Base-by-base conservation (phyloP, 345 rosid species). In the Streptanthus diversifolius region DNA sequence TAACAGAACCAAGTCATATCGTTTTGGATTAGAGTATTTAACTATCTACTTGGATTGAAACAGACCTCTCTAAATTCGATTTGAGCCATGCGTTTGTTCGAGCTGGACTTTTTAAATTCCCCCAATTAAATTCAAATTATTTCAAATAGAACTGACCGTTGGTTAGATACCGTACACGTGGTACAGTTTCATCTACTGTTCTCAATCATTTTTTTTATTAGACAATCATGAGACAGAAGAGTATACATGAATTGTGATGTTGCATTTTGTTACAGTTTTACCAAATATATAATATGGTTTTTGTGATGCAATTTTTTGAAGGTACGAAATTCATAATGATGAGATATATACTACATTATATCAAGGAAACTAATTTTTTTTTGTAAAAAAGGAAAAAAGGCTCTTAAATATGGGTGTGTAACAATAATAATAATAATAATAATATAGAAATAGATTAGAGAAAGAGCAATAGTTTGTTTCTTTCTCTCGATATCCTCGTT, bases 121-220 rank as follows among this genome's bases (percentile, higher is more conserved):
- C 24, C 29, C 4, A 8, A 43, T 14, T 13, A 19, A 37, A 18
- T 39, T 72, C 33, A 12, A 72, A 72, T 14, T 0, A 2, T 5
- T 63, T 72, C 56, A 15, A 53, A 9, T 2, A 27, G 4, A 19
- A 39, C 22, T 51, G 76, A 63, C 70, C 56, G 37, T 54, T 63
- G n/a, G 37, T 55, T 24, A 18, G 7, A 17, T 25, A 65, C 49
- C 66, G 77, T 65, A 65, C 71, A 73, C 71, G 77, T 73, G 66
- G 59, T 64, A 63, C 57, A 1, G 27, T 41, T 14, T 62, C 45
- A 27, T 60, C 33, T 39, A 71, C 15, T 33, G 48, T n/a, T 35
- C 37, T 18, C 37, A 72, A 41, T 7, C 39, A 33, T 55, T 64
- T 35, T 44, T 0, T 48, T 44, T 68, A 63, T 33, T 47, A 54